Conservation (phyloP, 2,329 filamentous ascomycete species). For the Talaromyces sp. region DNA sequence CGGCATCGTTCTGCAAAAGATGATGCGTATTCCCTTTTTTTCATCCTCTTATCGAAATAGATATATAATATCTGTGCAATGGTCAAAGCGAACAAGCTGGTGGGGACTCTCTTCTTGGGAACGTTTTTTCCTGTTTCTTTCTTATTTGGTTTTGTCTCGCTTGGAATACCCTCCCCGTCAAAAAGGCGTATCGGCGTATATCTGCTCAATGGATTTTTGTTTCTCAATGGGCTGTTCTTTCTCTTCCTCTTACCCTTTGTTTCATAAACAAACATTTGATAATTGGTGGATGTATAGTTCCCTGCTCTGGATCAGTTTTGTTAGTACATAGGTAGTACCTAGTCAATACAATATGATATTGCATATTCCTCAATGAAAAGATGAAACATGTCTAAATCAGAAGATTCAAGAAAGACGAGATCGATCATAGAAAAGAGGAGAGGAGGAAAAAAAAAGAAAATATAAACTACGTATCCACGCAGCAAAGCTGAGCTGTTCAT, state of each 20-base stretch:
- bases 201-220: not conserved
- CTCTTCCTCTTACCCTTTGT: not conserved
- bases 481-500: no score
- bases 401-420: not conserved
- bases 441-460: not conserved
- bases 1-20: no score
- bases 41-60: not conserved
- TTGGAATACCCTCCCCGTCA: slow-evolving; percentile 11
- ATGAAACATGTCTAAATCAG: not conserved
- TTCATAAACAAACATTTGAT: not conserved
- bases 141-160: not conserved
- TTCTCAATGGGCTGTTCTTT: not conserved
- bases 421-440: not conserved
- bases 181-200: not conserved
- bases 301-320: not conserved
- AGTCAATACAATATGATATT: not conserved
- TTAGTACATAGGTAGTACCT: not conserved
- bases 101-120: not conserved
- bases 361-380: not conserved
- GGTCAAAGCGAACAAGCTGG: not conserved
- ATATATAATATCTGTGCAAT: not conserved
- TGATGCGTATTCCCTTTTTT: not conserved
- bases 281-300: not conserved
- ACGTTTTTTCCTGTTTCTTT: not conserved
- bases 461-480: no score